Percentiles rank a stretch among this genome's conserved stretches.
These are phyloP conservation scores for Biscogniauxia sp. DNA, from an alignment of 2,329 filamentous ascomycete species.

Conservation along the genomic window DNA sequence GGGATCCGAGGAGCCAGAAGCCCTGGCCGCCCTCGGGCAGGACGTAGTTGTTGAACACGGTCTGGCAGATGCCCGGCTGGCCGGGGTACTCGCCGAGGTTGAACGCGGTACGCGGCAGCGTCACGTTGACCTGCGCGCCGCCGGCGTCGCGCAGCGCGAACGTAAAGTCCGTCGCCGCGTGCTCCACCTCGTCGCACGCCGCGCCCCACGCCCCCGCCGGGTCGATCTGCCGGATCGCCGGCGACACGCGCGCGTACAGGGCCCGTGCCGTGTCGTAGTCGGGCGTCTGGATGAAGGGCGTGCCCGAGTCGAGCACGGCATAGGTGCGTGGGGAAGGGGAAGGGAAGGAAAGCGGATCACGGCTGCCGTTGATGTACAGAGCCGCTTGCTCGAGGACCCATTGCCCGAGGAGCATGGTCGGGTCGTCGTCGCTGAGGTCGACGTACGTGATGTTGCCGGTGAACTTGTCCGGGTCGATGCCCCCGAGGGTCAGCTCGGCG, in stretches of 20 bases:
- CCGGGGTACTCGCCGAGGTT: conserved; percentile 34
- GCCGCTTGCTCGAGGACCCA: conserved; percentile 30
- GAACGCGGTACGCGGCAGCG: conserved; percentile 29
- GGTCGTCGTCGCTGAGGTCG: conserved; percentile 22
- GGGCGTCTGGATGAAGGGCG: conserved; percentile 32
- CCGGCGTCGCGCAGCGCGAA: conserved; percentile 28
- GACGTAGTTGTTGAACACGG: conserved; percentile 28
- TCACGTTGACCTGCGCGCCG: conserved; percentile 24
- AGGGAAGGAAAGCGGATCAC: conserved; percentile 8
- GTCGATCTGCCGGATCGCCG: conserved; percentile 31
- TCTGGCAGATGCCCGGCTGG: conserved; percentile 31
- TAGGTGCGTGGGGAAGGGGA: conserved; percentile 12
- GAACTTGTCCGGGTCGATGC: conserved; percentile 30
- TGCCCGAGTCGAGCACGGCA: conserved; percentile 33
- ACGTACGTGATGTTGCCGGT: conserved; percentile 27
- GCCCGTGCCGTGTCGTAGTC: conserved; percentile 27
- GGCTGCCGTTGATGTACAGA: conserved; percentile 25
- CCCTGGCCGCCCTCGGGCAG: conserved; percentile 7
- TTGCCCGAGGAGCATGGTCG: conserved; percentile 5
- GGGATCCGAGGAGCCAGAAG: conserved; percentile 34
- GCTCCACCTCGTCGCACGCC: conserved; percentile 29
- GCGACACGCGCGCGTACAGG: conserved; percentile 33
- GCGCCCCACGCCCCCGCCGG: conserved; percentile 34
- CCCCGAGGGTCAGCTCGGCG: conserved; percentile 34
- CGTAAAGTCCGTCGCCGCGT: conserved; percentile 27